A percentile compares a stretch with the other conserved stretches of the same genome.
Conservation (phyloP, 2,329 filamentous ascomycete genomes). For the Tolypocladium album region DNA sequence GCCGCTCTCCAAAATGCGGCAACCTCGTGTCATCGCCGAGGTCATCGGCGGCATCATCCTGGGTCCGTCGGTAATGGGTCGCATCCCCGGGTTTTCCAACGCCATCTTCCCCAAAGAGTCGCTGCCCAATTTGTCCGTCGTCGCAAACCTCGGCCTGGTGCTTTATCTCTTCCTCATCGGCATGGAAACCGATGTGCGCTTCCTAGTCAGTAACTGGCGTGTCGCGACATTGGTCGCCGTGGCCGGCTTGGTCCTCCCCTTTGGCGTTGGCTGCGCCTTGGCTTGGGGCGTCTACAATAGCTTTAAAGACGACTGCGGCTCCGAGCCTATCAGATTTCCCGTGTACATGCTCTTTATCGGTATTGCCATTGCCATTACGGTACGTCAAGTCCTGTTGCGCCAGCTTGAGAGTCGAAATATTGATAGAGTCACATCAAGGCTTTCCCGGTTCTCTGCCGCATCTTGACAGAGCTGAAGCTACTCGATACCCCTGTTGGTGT, state of each 20-base stretch:
- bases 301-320: conserved; percentile 40
- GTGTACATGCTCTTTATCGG: conserved; percentile 67
- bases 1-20: conserved; percentile 65
- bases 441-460: conserved; percentile 86
- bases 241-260: conserved; percentile 72
- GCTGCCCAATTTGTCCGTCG: conserved; percentile 64
- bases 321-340: conserved; percentile 35
- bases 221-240: conserved; percentile 68
- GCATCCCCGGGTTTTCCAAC: conserved; percentile 65
- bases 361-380: conserved; percentile 83
- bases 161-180: conserved; percentile 84
- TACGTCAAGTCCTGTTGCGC: conserved; percentile 2
- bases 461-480: conserved; percentile 82
- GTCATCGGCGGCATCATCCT: conserved; percentile 78
- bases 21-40: conserved; percentile 76
- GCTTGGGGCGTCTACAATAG: conserved; percentile 72
- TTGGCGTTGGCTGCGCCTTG: conserved; percentile 70
- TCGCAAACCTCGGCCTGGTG: conserved; percentile 74
- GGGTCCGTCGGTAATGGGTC: conserved; percentile 79
- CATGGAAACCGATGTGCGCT: conserved; percentile 72
- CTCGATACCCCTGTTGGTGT: conserved; percentile 75
- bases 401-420: not conserved
- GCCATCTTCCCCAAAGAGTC: conserved; percentile 69
- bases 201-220: conserved; percentile 70
- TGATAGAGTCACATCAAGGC: conserved; percentile 24